Evolutionary conservation across 2,329 filamentous ascomycete species (phyloP).

Genomic region (Colletotrichum phormii): DNA sequence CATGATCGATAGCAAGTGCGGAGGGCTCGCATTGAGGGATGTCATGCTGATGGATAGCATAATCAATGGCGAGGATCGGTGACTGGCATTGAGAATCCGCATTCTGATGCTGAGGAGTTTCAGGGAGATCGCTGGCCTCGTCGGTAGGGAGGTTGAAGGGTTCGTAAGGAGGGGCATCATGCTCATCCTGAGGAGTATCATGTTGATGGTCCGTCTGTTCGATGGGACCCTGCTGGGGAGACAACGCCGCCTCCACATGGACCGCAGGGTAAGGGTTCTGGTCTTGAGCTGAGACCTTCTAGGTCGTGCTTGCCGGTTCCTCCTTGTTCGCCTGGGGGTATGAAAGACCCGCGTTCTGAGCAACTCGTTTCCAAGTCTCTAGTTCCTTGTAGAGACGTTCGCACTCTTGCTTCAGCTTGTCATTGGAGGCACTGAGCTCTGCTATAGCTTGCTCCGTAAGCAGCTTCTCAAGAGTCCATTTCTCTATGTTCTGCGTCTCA

Average conservation of each 20-base stretch:
- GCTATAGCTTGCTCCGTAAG: slow-evolving; percentile 89
- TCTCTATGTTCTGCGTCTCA: slow-evolving; percentile 92
- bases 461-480: slow-evolving; percentile 92
- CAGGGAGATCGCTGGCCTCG: neutral
- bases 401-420: slow-evolving; percentile 85
- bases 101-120: no score
- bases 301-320: slow-evolving; percentile 34
- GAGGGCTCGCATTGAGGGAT: no score
- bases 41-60: no score
- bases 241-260: neutral
- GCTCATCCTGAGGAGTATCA: neutral
- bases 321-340: slow-evolving; percentile 50
- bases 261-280: neutral
- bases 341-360: slow-evolving; percentile 67
- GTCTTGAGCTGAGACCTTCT: slow-evolving; percentile 21
- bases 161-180: neutral
- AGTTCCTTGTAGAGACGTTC: slow-evolving; percentile 82
- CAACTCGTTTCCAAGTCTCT: slow-evolving; percentile 81
- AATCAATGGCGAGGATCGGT: no score
- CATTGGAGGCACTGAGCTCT: slow-evolving; percentile 87
- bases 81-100: no score
- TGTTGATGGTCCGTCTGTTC: neutral
- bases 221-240: neutral
- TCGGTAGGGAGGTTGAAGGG: neutral
- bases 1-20: no score